These are phyloP conservation scores for Fusarium vanettenii DNA, from an alignment of 2,329 filamentous ascomycete species.

Conservation along the genomic window DNA sequence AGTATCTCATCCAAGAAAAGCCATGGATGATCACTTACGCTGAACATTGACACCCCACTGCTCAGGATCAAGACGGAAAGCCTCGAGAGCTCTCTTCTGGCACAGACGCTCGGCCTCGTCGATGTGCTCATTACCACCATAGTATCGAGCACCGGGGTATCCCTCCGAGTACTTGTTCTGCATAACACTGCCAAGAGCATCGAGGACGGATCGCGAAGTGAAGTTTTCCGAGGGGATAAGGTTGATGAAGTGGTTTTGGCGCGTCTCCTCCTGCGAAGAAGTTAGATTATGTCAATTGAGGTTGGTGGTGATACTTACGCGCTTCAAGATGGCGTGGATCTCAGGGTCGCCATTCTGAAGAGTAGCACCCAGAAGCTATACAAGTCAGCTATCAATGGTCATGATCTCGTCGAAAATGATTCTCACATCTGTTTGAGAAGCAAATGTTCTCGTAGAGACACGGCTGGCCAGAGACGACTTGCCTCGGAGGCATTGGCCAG, in stretches of 20 bases:
- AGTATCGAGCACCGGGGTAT: constrained; percentile 93
- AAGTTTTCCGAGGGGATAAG: constrained; percentile 94
- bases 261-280: constrained; percentile 79
- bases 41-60: constrained; percentile 99
- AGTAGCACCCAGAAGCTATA: constrained; percentile 78
- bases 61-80: constrained; percentile 82
- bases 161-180: constrained; percentile 99
- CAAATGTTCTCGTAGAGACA: constrained; percentile 33
- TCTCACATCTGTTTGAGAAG: constrained; percentile 40
- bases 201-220: constrained; percentile 87
- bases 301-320: constrained; percentile 62
- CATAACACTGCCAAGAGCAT: constrained; percentile 91
- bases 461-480: constrained; percentile 38
- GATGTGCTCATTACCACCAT: constrained; percentile 95
- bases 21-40: constrained; percentile 59
- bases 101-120: constrained; percentile 88
- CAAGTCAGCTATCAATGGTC: constrained; percentile 1
- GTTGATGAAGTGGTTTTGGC: constrained; percentile 98
- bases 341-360: constrained; percentile 85
- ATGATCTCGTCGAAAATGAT: background rate
- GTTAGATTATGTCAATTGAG: background rate
- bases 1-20: background rate
- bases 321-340: constrained; percentile 87
- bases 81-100: constrained; percentile 85
- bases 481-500: constrained; percentile 34